phyloP scores from a whole-genome alignment of 306 rosid genomes.

The Trichosanthes truncata region DNA sequence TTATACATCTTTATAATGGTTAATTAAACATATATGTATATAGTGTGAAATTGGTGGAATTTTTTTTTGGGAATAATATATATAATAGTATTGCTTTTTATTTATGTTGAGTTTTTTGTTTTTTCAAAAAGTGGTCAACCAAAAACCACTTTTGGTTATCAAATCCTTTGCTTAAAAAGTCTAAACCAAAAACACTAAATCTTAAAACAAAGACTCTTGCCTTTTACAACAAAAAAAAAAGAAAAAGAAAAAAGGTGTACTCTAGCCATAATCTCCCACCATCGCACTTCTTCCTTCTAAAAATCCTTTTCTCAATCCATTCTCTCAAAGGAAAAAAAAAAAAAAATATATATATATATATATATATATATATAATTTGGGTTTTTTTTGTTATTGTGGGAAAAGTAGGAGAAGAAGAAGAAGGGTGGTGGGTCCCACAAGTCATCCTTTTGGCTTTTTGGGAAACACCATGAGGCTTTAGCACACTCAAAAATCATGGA shows the following conservation, averaged over 20 bases:
- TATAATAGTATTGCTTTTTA: neutral
- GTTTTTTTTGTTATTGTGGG: neutral
- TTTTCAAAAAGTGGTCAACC: neutral
- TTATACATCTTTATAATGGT: neutral
- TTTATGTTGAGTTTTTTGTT: no score
- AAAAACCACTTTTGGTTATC: neutral
- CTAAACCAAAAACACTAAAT: neutral
- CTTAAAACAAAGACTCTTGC: neutral
- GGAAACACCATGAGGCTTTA: neutral
- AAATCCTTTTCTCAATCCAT: neutral
- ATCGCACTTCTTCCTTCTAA: neutral
- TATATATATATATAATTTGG: no score
- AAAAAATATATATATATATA: no score
- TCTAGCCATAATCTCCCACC: neutral
- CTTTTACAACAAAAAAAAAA: neutral
- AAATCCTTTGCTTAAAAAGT: neutral
- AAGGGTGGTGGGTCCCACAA: neutral
- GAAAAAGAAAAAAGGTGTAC: neutral
- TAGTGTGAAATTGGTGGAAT: neutral
- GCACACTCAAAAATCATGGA: slow-evolving; percentile 11
- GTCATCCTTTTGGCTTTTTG: neutral
- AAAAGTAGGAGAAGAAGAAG: neutral
- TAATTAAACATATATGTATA: no score
- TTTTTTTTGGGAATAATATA: neutral
- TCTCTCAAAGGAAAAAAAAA: neutral